Percentiles rank a stretch among this genome's conserved stretches.
Conservation (phyloP, 2,329 filamentous ascomycete genomes). For the Cladosporium colombiae region DNA sequence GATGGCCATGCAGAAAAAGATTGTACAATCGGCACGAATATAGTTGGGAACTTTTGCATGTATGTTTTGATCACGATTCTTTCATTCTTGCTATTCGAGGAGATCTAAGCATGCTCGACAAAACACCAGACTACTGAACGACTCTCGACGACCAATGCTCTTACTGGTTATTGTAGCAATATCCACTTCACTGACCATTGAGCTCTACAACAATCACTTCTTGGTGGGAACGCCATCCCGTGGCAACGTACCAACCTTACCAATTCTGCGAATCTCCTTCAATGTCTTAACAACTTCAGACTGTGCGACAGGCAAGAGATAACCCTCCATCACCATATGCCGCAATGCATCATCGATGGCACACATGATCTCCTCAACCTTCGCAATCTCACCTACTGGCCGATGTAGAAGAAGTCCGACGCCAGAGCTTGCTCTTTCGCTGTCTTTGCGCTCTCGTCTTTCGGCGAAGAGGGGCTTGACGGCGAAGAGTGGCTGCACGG, state of each 20-base stretch:
- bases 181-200: not conserved
- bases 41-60: not conserved
- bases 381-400: not conserved
- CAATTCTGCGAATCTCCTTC: not conserved
- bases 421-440: not conserved
- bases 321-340: slow-evolving; percentile 1
- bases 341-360: slow-evolving; percentile 5
- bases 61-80: not conserved
- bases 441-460: not conserved
- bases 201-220: not conserved
- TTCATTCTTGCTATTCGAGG: not conserved
- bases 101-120: not conserved
- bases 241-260: not conserved
- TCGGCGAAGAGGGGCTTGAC: not conserved
- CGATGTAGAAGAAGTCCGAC: slow-evolving; percentile 7
- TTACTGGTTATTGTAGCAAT: not conserved
- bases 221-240: not conserved
- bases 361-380: not conserved
- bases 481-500: not conserved
- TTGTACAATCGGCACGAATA: not conserved
- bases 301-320: not conserved
- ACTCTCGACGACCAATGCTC: not conserved
- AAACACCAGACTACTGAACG: not conserved
- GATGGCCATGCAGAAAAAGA: not conserved
- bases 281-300: not conserved